A percentile compares a stretch with the other conserved stretches of the same genome.
phyloP scores from a whole-genome alignment of 768 basidiomycete species.

The Thelephora aurantiotincta region DNA sequence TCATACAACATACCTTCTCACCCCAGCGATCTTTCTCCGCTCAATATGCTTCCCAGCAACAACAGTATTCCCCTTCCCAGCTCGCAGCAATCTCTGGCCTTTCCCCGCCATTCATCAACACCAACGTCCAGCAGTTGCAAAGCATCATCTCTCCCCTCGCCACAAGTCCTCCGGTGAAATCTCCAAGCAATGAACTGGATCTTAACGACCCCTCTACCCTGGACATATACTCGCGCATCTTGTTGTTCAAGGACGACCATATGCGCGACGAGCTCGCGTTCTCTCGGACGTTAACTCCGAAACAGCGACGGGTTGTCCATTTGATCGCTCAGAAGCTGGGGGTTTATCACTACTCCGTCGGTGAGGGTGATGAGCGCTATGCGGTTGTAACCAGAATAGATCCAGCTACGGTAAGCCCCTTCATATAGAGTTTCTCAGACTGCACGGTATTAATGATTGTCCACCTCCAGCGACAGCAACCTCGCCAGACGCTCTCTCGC shows the following conservation, averaged over 20 bases:
- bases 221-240: conserved; percentile 92
- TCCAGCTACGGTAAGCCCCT: conserved; percentile 53
- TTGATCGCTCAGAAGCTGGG: conserved; percentile 94
- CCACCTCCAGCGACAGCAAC: conserved; percentile 32
- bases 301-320: conserved; percentile 87
- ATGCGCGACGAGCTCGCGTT: conserved; percentile 98
- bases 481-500: conserved; percentile 60
- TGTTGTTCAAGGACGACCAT: conserved; percentile 94
- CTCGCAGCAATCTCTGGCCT: conserved; percentile 23
- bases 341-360: conserved; percentile 87
- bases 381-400: conserved; percentile 90
- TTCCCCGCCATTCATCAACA: conserved; percentile 24
- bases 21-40: conserved; percentile 67
- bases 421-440: conserved; percentile 5
- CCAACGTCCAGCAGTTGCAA: conserved; percentile 33
- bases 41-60: conserved; percentile 41
- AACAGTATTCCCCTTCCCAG: conserved; percentile 54
- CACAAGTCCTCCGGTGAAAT: conserved; percentile 53
- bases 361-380: conserved; percentile 84
- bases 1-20: conserved; percentile 39
- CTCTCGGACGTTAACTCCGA: conserved; percentile 71
- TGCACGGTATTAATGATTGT: conserved; percentile 5
- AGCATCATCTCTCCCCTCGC: conserved; percentile 27
- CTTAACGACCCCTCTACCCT: conserved; percentile 91
- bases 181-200: conserved; percentile 64